Conservation (phyloP, 768 basidiomycete species). For the Boletus rubroflammeus region DNA sequence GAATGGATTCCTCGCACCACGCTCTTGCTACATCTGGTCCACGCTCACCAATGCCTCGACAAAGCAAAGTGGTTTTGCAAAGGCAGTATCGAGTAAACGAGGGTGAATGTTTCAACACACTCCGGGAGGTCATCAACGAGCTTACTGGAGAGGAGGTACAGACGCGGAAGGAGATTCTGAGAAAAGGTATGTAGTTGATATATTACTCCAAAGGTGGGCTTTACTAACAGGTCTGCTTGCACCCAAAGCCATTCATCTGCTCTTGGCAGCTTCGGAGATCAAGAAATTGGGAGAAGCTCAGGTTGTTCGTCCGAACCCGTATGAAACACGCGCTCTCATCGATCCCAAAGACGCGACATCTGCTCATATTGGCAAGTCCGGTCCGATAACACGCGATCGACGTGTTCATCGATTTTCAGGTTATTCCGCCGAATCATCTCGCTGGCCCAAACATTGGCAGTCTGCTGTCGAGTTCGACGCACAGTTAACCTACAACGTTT, state of each 20-base stretch:
- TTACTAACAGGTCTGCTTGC: not conserved
- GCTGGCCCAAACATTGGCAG: not conserved
- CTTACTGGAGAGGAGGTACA: constrained; percentile 14
- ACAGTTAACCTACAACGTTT: not conserved
- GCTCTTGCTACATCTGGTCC: not conserved
- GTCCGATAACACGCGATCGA: not conserved
- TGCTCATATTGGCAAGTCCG: constrained; percentile 7
- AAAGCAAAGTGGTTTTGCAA: constrained; percentile 14
- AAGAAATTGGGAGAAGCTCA: not conserved
- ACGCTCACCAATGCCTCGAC: not conserved
- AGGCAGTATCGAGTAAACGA: constrained; percentile 23
- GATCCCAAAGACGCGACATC: not conserved
- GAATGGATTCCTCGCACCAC: not conserved
- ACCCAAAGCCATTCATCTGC: constrained; percentile 8
- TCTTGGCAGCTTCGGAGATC: not conserved
- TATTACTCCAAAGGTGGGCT: not conserved
- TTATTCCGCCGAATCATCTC: not conserved
- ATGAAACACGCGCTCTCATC: not conserved
- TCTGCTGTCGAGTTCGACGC: not conserved
- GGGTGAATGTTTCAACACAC: constrained; percentile 18
- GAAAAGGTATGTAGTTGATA: constrained; percentile 10
- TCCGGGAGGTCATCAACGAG: constrained; percentile 16
- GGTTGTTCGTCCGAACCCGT: not conserved
- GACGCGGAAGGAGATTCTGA: constrained; percentile 23
- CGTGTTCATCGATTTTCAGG: constrained; percentile 6